These are phyloP conservation scores for Globisporangium parvum DNA, from an alignment of 352 stramenopile genomes.

Conservation along the genomic window DNA sequence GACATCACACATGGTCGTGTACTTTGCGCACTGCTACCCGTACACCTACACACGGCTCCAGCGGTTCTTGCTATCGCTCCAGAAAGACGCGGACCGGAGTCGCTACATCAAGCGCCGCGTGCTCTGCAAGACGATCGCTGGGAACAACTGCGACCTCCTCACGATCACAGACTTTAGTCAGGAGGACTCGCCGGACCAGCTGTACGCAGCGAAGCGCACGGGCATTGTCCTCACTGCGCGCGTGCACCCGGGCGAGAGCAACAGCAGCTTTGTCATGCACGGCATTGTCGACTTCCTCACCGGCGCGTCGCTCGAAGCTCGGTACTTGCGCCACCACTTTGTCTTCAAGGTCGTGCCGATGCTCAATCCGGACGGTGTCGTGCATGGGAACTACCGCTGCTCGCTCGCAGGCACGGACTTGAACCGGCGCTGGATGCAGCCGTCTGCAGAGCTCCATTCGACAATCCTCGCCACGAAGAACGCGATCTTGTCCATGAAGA, in stretches of 20 bases:
- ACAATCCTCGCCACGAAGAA: slow-evolving; percentile 73
- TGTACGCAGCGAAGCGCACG: slow-evolving; percentile 21
- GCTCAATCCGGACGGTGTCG: slow-evolving; percentile 92
- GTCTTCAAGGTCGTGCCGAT: slow-evolving; percentile 91
- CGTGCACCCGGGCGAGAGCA: slow-evolving; percentile 88
- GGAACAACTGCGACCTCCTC: slow-evolving; percentile 84
- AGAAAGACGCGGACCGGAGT: slow-evolving; percentile 45
- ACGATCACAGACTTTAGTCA: slow-evolving; percentile 82
- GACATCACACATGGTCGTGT: slow-evolving; percentile 25
- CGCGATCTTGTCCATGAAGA: slow-evolving; percentile 49
- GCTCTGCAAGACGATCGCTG: slow-evolving; percentile 78
- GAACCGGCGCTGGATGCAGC: slow-evolving; percentile 70
- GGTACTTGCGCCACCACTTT: slow-evolving; percentile 72
- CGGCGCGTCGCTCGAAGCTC: slow-evolving; percentile 54
- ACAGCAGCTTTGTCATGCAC: slow-evolving; percentile 87
- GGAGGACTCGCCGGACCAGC: slow-evolving; percentile 32
- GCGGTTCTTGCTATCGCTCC: slow-evolving; percentile 36
- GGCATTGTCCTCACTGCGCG: slow-evolving; percentile 77
- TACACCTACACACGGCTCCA: slow-evolving; percentile 84
- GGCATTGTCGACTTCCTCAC: slow-evolving; percentile 87
- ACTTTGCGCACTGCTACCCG: slow-evolving; percentile 80
- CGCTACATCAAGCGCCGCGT: slow-evolving; percentile 47
- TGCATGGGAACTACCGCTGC: slow-evolving; percentile 89
- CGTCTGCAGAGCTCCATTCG: slow-evolving; percentile 56
- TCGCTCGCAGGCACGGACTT: slow-evolving; percentile 84